phyloP scores from a whole-genome alignment of 345 rosid genomes.

The Populus euphratica region DNA sequence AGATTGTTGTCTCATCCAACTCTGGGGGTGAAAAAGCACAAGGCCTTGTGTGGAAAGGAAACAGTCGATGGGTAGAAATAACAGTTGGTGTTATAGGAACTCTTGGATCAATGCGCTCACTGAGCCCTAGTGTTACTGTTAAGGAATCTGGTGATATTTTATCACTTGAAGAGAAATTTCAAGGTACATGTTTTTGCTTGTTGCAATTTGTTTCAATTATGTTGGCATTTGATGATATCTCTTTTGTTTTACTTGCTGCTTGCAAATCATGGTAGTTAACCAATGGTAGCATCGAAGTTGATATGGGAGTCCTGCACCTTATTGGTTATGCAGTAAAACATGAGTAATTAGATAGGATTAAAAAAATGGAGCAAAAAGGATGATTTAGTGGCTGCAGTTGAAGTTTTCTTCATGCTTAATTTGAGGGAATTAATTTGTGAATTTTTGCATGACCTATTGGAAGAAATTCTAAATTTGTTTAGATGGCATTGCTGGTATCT shows the following conservation, averaged over 20 bases:
- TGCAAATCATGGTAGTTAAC: not conserved
- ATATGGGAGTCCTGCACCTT: not conserved
- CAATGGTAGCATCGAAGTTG: not conserved
- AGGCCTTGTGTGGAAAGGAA: constrained; percentile 67
- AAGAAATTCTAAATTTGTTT: not conserved
- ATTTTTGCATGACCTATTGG: not conserved
- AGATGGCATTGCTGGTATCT: constrained; percentile 6
- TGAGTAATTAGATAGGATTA: not conserved
- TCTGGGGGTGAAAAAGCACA: constrained; percentile 29
- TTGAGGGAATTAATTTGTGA: not conserved
- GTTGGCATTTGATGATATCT: not conserved
- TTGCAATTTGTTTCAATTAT: not conserved
- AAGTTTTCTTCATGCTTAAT: not conserved
- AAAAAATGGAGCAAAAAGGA: not conserved
- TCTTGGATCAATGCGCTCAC: constrained; percentile 68
- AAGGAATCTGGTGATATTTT: constrained; percentile 88
- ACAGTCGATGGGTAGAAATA: constrained; percentile 77
- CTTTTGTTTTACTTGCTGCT: not conserved
- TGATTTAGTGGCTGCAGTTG: not conserved
- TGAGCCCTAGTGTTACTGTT: constrained; percentile 85
- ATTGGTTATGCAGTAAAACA: not conserved
- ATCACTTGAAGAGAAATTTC: constrained; percentile 95
- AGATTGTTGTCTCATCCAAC: constrained; percentile 61
- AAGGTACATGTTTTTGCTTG: constrained; percentile 44
- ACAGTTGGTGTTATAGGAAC: constrained; percentile 83